A percentile compares a stretch with the other conserved stretches of the same genome.
Conservation (phyloP, 2,329 filamentous ascomycete genomes). For the Plenodomus biglobosus region DNA sequence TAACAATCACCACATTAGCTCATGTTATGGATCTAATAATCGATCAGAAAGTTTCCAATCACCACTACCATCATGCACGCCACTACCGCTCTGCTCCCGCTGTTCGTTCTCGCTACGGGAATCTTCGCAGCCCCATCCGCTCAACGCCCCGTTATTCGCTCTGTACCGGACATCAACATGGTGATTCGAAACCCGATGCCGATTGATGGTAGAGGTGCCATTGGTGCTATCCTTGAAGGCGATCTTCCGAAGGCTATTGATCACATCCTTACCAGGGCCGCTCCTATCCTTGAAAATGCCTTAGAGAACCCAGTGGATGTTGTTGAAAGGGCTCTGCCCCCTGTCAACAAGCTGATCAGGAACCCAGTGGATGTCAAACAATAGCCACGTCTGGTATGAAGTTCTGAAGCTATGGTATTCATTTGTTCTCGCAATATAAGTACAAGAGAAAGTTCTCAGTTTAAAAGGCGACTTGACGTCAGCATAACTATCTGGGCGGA, state of each 20-base stretch:
- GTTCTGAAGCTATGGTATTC: no score
- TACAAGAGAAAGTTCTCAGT: no score
- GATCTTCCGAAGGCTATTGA: not conserved
- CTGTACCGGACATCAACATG: slow-evolving; percentile 14
- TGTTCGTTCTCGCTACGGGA: slow-evolving; percentile 9
- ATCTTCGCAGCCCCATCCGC: slow-evolving; percentile 11
- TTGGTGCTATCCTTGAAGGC: not conserved
- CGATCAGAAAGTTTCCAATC: not conserved
- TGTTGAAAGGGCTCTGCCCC: not conserved
- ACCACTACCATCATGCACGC: slow-evolving; percentile 10
- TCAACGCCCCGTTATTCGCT: slow-evolving; percentile 5
- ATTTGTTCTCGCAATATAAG: no score
- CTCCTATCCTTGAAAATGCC: not conserved
- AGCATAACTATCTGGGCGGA: no score
- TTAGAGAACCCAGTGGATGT: not conserved
- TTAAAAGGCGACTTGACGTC: no score
- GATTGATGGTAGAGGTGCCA: slow-evolving; percentile 9
- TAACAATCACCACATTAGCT: not conserved
- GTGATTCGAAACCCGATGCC: slow-evolving; percentile 23
- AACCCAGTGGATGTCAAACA: slow-evolving; percentile 1
- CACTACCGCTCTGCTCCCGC: slow-evolving; percentile 5
- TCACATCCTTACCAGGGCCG: slow-evolving; percentile 1
- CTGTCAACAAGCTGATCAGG: not conserved
- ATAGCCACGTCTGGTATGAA: no score
- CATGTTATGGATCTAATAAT: not conserved